Conservation (phyloP, 2,329 filamentous ascomycete genomes). For the Colletotrichum truncatum region DNA sequence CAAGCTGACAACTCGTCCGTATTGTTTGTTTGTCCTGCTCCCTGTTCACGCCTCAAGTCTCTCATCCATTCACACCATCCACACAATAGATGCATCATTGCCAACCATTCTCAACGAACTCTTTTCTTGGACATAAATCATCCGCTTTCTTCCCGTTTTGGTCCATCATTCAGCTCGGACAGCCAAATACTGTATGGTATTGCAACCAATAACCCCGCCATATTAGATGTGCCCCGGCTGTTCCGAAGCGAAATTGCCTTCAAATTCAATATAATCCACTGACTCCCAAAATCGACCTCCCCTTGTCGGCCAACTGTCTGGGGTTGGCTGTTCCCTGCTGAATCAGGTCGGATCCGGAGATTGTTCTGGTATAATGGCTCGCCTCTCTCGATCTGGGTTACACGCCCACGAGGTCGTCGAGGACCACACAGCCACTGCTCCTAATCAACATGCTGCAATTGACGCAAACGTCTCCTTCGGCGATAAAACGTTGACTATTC, state of each 20-base stretch:
- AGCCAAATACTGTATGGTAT: constrained; percentile 12
- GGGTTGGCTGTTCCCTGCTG: constrained; percentile 12
- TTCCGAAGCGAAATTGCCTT: constrained; percentile 24
- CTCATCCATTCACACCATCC: not conserved
- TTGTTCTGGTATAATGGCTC: constrained; percentile 21
- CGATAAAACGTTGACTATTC: constrained; percentile 27
- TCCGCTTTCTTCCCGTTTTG: not conserved
- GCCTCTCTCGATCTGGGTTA: constrained; percentile 17
- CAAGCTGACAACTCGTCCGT: not conserved
- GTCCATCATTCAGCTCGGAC: not conserved
- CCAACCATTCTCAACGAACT: not conserved
- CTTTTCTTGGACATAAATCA: not conserved
- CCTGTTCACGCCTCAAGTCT: not conserved
- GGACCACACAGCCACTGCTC: constrained; percentile 12
- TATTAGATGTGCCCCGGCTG: constrained; percentile 20
- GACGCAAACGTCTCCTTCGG: not conserved
- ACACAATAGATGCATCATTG: not conserved
- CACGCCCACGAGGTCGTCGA: constrained; percentile 20
- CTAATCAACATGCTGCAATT: not conserved
- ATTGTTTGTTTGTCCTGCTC: not conserved
- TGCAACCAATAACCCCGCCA: constrained; percentile 14
- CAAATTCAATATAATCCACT: constrained; percentile 10
- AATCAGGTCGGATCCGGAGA: constrained; percentile 27
- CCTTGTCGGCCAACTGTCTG: constrained; percentile 14
- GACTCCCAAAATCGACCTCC: not conserved